Evolutionary conservation across 177 flowering plant genomes (phyloP).

Genomic region (Tripterygium wilfordii): DNA sequence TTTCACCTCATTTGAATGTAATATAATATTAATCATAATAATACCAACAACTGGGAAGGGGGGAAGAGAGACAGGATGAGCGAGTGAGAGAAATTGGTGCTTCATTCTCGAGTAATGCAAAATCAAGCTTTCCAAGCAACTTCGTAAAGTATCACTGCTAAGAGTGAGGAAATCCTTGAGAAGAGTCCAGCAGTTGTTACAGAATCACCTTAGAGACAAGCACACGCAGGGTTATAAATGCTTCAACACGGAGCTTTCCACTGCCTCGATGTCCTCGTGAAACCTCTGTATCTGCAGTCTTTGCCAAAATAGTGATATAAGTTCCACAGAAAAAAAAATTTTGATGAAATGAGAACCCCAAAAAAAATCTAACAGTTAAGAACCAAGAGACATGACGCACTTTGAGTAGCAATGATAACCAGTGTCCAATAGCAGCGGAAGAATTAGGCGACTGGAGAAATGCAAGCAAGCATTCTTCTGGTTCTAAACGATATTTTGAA

Average conservation of each 20-base stretch:
- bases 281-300: slow-evolving; percentile 89
- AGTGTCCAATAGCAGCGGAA: slow-evolving; percentile 90
- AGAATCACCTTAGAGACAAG: slow-evolving; percentile 78
- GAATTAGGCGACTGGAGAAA: slow-evolving; percentile 81
- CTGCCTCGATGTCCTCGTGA: slow-evolving; percentile 84
- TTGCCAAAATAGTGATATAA: slow-evolving; percentile 17
- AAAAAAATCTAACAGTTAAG: neutral
- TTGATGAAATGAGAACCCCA: neutral
- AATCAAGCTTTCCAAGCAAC: too few species aligned
- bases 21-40: too few species aligned
- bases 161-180: too few species aligned
- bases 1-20: too few species aligned
- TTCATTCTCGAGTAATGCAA: too few species aligned
- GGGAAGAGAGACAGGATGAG: too few species aligned
- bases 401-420: slow-evolving; percentile 89
- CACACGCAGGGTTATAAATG: slow-evolving; percentile 70
- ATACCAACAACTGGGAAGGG: too few species aligned
- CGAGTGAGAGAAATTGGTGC: too few species aligned
- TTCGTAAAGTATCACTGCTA: too few species aligned
- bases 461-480: slow-evolving; percentile 63
- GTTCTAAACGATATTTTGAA: slow-evolving; percentile 15
- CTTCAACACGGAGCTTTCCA: slow-evolving; percentile 74
- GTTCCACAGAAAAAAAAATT: neutral
- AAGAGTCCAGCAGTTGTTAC: neutral
- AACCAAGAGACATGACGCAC: slow-evolving; percentile 23